phyloP scores from a whole-genome alignment of 1,139 yeast species.

The Yamadazyma pseudoaaseri region DNA sequence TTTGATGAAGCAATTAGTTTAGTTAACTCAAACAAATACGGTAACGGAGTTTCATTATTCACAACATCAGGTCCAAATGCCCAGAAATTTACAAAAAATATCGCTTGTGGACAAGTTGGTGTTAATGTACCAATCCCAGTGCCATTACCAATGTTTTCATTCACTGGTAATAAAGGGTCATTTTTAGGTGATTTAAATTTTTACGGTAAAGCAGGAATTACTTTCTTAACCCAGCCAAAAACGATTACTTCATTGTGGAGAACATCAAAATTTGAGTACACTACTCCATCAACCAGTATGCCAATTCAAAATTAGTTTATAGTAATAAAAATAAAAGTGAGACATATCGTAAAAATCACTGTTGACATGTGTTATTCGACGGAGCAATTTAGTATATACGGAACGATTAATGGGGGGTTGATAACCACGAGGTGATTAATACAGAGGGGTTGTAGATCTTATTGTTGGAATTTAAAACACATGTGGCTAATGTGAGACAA shows the following conservation, averaged over 20 bases:
- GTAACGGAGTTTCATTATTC: conserved; percentile 73
- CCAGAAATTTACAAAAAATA: conserved; percentile 66
- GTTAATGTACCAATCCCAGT: conserved; percentile 84
- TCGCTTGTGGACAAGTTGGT: conserved; percentile 79
- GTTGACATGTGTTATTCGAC: too few relatives aligned
- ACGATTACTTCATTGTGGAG: conserved; percentile 75
- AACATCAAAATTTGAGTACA: conserved; percentile 51
- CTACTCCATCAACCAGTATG: conserved; percentile 61
- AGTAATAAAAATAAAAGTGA: neutral
- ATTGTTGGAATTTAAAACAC: too few relatives aligned
- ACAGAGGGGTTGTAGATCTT: too few relatives aligned
- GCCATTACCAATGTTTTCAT: conserved; percentile 79
- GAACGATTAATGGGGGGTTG: too few relatives aligned
- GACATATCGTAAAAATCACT: too few relatives aligned
- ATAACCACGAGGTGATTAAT: too few relatives aligned
- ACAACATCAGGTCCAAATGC: conserved; percentile 70
- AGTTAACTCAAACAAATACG: conserved; percentile 65
- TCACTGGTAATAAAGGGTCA: conserved; percentile 77
- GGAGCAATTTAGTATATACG: too few relatives aligned
- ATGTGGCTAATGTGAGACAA: neutral
- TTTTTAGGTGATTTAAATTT: conserved; percentile 79
- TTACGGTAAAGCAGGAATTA: conserved; percentile 73
- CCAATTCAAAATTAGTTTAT: conserved; percentile 50
- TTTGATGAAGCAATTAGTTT: conserved; percentile 71
- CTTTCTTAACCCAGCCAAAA: conserved; percentile 74